Conservation (phyloP, 805 yeast species). For the Saccharomycopsis synnaedendra region DNA sequence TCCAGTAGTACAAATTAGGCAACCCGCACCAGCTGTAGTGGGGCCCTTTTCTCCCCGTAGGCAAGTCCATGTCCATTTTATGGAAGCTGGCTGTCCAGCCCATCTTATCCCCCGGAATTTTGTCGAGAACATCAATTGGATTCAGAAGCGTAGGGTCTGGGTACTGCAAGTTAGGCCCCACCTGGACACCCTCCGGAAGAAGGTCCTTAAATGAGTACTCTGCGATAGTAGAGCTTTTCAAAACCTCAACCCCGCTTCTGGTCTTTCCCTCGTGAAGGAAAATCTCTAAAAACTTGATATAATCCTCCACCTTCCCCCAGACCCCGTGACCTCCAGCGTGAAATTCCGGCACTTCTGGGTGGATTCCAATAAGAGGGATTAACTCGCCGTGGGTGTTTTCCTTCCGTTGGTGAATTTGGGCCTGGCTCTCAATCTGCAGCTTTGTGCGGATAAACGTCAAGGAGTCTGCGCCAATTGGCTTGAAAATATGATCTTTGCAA, state of each 20-base stretch:
- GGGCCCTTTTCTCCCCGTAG: conserved; percentile 27
- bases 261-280: conserved; percentile 30
- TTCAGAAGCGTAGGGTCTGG: conserved; percentile 16
- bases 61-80: conserved; percentile 18
- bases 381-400: conserved; percentile 16
- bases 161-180: conserved; percentile 14
- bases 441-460: conserved; percentile 19
- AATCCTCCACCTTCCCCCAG: conserved; percentile 28
- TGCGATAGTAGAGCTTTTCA: conserved; percentile 23
- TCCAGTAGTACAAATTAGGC: conserved; percentile 29
- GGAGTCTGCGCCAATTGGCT: conserved; percentile 21
- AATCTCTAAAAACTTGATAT: conserved; percentile 26
- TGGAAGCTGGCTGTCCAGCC: conserved; percentile 22
- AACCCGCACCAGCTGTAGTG: conserved; percentile 30
- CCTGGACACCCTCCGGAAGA: conserved; percentile 21
- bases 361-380: conserved; percentile 14
- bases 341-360: conserved; percentile 18
- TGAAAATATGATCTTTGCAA: conserved; percentile 20
- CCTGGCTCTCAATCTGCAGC: conserved; percentile 15
- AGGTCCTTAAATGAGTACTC: conserved; percentile 23
- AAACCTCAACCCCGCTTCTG: conserved; percentile 23
- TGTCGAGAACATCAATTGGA: conserved; percentile 16
- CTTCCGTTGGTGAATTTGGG: conserved; percentile 19
- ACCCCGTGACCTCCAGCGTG: conserved; percentile 34
- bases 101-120: conserved; percentile 8